Percentiles rank a stretch among this genome's conserved stretches.
phyloP scores from a whole-genome alignment of 2,329 filamentous ascomycete species.

The Dothistroma pini region DNA sequence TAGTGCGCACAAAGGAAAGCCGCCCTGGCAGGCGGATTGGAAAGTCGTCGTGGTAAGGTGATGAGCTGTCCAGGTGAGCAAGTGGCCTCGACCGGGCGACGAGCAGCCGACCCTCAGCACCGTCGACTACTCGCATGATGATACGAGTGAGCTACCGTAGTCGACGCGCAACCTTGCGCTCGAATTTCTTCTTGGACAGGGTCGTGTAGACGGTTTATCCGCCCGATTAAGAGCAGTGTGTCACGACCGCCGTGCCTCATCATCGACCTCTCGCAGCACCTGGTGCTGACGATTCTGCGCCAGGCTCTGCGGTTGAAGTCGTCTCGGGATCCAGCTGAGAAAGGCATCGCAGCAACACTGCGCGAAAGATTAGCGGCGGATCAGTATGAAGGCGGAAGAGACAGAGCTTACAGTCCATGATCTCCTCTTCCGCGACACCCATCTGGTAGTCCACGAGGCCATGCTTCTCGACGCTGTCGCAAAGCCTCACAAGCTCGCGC shows the following conservation, averaged over 20 bases:
- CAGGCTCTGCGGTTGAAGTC: constrained; percentile 12
- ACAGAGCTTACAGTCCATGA: constrained; percentile 66
- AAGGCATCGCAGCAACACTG: constrained; percentile 25
- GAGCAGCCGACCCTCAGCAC: not conserved
- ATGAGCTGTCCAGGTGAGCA: not conserved
- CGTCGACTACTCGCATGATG: not conserved
- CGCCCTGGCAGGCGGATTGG: not conserved
- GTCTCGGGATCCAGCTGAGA: constrained; percentile 22
- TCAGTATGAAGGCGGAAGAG: not conserved
- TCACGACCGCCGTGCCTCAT: not conserved
- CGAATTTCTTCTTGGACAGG: not conserved
- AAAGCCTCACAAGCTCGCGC: constrained; percentile 74
- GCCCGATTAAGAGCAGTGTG: not conserved
- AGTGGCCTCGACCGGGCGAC: not conserved
- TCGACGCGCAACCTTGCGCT: not conserved
- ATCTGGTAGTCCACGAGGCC: constrained; percentile 98
- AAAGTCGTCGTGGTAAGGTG: not conserved
- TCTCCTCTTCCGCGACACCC: constrained; percentile 92
- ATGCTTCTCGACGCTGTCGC: constrained; percentile 81
- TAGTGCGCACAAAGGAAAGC: not conserved
- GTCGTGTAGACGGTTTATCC: not conserved
- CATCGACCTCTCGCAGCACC: constrained; percentile 20
- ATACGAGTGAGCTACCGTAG: not conserved
- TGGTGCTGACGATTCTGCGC: constrained; percentile 19
- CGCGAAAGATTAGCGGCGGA: constrained; percentile 9